Evolutionary conservation across 2,329 filamentous ascomycete species (phyloP), one percentile per base, ranked within the genome.

Genomic region (Aspergillus sp.): DNA sequence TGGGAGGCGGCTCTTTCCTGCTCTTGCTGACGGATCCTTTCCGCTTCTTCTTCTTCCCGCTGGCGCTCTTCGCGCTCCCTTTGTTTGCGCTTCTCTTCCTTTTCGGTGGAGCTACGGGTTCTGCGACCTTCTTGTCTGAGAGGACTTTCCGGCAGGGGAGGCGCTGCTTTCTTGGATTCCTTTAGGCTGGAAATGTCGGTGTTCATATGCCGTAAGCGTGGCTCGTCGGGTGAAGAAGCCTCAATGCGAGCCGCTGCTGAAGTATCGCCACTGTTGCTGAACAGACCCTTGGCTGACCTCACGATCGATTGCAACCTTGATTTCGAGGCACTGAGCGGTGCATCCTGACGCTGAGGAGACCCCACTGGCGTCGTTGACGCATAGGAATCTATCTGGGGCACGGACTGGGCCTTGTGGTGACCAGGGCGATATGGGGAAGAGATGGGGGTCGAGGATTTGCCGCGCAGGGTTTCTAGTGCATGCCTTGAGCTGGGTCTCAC

Each of bases 291-390:
- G 3, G 92, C 94, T 50, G 87, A 89, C 72, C 91, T 92, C 62
- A 97, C 78, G 54, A 96, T 91, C 9, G 92, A 96, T 44, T 93
- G 95, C 45, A 97, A 79, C 68, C 91, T 95, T 65, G 89, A 90
- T 75, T 96, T 97, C 23, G 94, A 92, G 47, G 94, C 91, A 71
- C 92, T 96, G 54, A 97, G 73, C 4, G 91, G 91, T 53, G 88
- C 93, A 60, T 95, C 91, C 75, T 69, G 81, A 74, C 69, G 80
- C 62, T 62, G 69, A 23, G 83, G 84, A 20, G 83, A 85, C 25
- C 78, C 80, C 45, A 73, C 70, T 23, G 83, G 82, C 47, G 82
- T 85, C 14, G 82, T 86, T 11, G 83, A 78, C 7, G 51, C 42
- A n/a, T 72, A 73, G 21, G 81, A 69, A 16, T 77, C 67, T 5